Base-by-base conservation (phyloP, 352 stramenopile genomes). In the Phytophthora ohioensis region DNA sequence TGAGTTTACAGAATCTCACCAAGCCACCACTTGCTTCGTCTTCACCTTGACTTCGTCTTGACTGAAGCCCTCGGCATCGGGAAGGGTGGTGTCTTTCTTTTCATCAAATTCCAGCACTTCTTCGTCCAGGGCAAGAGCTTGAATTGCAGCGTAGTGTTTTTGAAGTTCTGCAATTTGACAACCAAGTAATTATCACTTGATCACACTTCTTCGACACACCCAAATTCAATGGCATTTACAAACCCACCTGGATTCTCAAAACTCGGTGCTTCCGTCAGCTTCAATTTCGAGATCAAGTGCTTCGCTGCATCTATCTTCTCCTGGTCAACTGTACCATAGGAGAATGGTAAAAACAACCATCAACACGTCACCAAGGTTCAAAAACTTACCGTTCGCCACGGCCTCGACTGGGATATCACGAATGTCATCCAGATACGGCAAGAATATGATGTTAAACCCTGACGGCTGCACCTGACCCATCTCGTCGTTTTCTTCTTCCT, bases 381-480 rank as follows among this genome's bases (percentile, higher is more conserved):
- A 42, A 5, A 13, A 36, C 54, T 71, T 67, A 90, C 84, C 66
- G 51, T 68, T 77, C 38, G 76, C 72, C 27, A 81, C 51, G 15
- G 62, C 36, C 5, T 88, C 82, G 4, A 81, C 73, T 12, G 79
- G 69, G 17, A 94, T 68, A 30, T 92, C 83, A 39, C 88, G 88
- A 53, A 95, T 92, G 55, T 95, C 88, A 62, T 95, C 88, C 27
- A 93, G 47, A 51, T 91, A 95, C 30, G 88, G 85, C 42, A 95
- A 75, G 52, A 94, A 93, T 27, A 95, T 68, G 17, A 94, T 78
- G 41, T 88, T 83, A 56, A 95, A 92, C 5, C 88, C 88, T 39
- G 85, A 85, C 2, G 86, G 85, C 64, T 92, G 86, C 21, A 95
- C 76, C 68, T 95, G 88, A 11, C 88, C 88, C 51, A 93, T 81